Conservation (phyloP, 78 protist species). For the Planoprotostelium fungivorum region DNA sequence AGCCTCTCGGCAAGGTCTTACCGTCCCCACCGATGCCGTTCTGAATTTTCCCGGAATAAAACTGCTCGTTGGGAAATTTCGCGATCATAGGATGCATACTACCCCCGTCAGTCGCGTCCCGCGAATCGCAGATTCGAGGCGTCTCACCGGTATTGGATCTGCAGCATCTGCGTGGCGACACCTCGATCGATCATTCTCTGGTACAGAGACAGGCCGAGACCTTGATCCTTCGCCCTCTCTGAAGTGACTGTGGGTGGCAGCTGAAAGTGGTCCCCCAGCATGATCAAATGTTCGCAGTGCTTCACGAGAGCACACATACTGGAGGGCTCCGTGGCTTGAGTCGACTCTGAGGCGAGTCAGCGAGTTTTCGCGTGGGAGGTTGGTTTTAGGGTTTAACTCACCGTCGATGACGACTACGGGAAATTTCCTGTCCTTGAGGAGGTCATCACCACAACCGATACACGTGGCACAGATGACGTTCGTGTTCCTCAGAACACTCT, state of each 20-base stretch:
- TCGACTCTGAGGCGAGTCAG: neutral
- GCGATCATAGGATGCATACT: slow-evolving; percentile 84
- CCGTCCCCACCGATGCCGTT: slow-evolving; percentile 28
- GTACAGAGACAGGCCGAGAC: slow-evolving; percentile 44
- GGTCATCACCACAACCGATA: neutral
- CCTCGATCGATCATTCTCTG: slow-evolving; percentile 18
- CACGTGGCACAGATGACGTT: neutral
- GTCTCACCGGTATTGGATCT: slow-evolving; percentile 61
- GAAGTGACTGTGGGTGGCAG: slow-evolving; percentile 76
- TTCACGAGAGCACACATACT: neutral
- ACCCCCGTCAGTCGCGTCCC: neutral
- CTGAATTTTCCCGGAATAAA: slow-evolving; percentile 56
- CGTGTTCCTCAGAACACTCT: neutral
- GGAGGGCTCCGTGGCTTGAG: neutral
- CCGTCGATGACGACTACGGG: neutral
- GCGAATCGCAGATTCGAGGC: neutral
- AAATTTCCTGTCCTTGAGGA: neutral
- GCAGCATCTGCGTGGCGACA: slow-evolving; percentile 18
- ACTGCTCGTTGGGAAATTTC: slow-evolving; percentile 65
- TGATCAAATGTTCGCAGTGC: slow-evolving; percentile 13
- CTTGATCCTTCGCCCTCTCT: slow-evolving; percentile 6
- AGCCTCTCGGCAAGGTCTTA: neutral
- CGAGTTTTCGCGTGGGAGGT: neutral
- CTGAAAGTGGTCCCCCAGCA: slow-evolving; percentile 88
- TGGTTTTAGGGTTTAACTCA: too few relatives aligned